Conservation (phyloP, 2,329 filamentous ascomycete species). For the Knufia fluminis region DNA sequence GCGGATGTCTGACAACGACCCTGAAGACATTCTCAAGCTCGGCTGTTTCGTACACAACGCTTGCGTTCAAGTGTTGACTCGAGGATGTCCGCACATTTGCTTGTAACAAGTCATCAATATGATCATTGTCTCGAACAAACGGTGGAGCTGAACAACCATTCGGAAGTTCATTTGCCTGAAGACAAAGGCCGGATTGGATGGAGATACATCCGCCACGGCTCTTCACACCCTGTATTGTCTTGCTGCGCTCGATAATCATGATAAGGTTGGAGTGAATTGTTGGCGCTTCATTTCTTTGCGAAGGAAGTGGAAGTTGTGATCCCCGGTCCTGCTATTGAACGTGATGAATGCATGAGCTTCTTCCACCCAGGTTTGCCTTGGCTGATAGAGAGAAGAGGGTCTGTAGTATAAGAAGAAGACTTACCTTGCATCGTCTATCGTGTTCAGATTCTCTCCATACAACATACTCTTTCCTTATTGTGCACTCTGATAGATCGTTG, state of each 20-base stretch:
- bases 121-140: neutral
- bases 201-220: slow-evolving; percentile 1
- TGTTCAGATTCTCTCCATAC: neutral
- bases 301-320: neutral
- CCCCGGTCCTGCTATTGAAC: neutral
- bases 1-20: neutral
- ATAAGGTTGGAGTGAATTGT: neutral
- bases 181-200: slow-evolving; percentile 3
- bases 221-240: neutral
- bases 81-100: neutral
- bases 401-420: neutral
- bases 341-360: neutral
- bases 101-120: neutral
- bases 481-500: neutral
- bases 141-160: neutral
- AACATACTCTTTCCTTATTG: neutral
- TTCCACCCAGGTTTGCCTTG: neutral
- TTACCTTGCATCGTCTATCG: neutral
- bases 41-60: neutral
- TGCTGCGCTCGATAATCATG: neutral
- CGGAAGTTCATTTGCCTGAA: neutral
- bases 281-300: neutral
- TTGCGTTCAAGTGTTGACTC: neutral
- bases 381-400: neutral
- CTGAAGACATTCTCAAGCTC: neutral